Conservation (phyloP, 2,329 filamentous ascomycete species). For the Coniochaeta ligniaria region DNA sequence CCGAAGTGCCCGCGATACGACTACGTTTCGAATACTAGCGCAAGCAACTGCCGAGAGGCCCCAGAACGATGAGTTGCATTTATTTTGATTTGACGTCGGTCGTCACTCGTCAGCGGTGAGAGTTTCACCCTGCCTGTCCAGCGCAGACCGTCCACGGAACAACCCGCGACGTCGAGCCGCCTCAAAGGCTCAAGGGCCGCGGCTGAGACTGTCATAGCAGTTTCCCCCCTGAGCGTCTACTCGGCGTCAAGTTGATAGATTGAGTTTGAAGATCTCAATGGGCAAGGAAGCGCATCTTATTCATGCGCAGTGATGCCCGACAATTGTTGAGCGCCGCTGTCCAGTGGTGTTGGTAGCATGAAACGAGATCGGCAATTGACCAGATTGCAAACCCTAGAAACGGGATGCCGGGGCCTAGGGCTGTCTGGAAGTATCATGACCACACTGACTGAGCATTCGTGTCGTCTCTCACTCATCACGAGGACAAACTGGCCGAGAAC, state of each 20-base stretch:
- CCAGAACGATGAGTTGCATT: neutral
- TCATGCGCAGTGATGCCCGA: neutral
- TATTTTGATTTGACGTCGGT: neutral
- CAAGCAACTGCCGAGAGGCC: neutral
- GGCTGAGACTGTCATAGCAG: neutral
- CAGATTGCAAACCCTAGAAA: neutral
- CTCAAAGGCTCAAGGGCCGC: neutral
- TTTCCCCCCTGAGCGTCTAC: neutral
- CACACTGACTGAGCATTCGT: no score
- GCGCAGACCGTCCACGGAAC: neutral
- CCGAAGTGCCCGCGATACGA: neutral
- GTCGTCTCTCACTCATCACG: neutral
- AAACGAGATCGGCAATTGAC: neutral
- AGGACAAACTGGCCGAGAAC: neutral
- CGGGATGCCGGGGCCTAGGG: no score
- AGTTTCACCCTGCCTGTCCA: neutral
- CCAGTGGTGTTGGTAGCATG: neutral
- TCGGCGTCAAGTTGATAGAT: neutral
- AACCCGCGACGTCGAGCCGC: neutral
- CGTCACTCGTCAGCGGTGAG: neutral
- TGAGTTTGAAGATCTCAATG: neutral
- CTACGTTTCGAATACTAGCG: neutral
- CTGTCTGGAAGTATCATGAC: no score
- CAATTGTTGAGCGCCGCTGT: neutral
- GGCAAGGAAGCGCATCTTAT: neutral